Conservation (phyloP, 2,329 filamentous ascomycete species). For the Fonsecaea monophora region DNA sequence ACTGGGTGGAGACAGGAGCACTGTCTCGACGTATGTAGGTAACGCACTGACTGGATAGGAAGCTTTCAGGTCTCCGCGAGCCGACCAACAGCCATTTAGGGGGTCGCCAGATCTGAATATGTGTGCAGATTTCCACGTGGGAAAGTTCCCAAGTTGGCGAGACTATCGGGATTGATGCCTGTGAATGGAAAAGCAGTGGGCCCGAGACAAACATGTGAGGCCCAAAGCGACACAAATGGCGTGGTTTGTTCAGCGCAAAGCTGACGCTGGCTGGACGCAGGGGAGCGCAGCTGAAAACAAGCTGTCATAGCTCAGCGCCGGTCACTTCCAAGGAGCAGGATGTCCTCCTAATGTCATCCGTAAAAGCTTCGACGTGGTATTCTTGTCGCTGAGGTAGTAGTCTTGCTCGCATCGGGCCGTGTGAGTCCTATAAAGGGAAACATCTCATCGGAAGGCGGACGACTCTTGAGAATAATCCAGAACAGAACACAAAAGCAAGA, state of each 20-base stretch:
- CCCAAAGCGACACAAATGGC: not conserved
- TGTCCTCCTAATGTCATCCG: not conserved
- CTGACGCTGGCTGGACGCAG: not conserved
- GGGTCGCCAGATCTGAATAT: not conserved
- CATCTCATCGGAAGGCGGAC: not conserved
- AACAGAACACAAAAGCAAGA: not conserved
- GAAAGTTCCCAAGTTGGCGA: conserved; percentile 11
- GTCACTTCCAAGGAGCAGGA: not conserved
- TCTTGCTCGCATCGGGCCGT: not conserved
- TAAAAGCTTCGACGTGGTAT: not conserved
- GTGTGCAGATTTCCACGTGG: conserved; percentile 14
- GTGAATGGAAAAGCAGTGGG: conserved; percentile 15
- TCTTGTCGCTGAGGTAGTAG: not conserved
- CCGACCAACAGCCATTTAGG: not conserved
- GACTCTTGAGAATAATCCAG: not conserved
- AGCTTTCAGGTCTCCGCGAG: not conserved
- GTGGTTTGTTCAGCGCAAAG: conserved; percentile 20
- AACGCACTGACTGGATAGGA: not conserved
- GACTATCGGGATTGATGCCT: conserved; percentile 12
- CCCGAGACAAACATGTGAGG: not conserved
- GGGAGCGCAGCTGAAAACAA: not conserved
- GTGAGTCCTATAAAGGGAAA: not conserved
- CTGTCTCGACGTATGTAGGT: not conserved
- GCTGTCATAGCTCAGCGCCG: not conserved
- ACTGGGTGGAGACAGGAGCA: not conserved